Evolutionary conservation across 2,329 filamentous ascomycete genomes (phyloP).

Genomic region (Lasiodiplodia sp.): DNA sequence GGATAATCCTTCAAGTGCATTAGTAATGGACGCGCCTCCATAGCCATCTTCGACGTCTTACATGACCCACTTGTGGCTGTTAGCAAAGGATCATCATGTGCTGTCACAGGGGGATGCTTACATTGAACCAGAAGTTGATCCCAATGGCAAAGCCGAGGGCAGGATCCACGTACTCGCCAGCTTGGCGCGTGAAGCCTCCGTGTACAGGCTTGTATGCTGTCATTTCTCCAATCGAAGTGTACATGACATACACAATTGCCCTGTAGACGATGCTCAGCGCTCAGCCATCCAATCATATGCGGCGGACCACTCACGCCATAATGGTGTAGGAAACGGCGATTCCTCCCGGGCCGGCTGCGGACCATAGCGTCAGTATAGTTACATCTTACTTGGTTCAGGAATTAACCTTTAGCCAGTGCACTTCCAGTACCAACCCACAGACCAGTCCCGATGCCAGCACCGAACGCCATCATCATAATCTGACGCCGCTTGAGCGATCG

Average conservation of each 20-base stretch:
- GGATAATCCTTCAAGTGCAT: neutral
- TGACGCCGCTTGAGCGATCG: slow-evolving; percentile 27
- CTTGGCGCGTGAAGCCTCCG: slow-evolving; percentile 27
- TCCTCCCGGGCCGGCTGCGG: slow-evolving; percentile 25
- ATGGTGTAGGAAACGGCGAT: slow-evolving; percentile 30
- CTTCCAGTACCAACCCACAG: slow-evolving; percentile 29
- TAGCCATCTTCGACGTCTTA: neutral
- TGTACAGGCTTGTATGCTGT: slow-evolving; percentile 27
- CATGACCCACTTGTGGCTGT: slow-evolving; percentile 25
- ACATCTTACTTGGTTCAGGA: neutral
- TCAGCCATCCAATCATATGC: neutral
- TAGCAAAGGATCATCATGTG: neutral
- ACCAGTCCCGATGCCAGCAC: slow-evolving; percentile 28
- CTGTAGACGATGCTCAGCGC: neutral
- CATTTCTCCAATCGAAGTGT: slow-evolving; percentile 28
- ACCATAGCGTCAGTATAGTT: neutral
- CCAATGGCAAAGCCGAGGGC: slow-evolving; percentile 30
- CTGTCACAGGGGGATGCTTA: neutral
- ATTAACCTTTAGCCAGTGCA: slow-evolving; percentile 24
- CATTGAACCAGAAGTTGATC: slow-evolving; percentile 30
- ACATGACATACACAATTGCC: slow-evolving; percentile 28
- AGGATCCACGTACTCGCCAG: slow-evolving; percentile 30
- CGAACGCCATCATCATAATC: slow-evolving; percentile 30
- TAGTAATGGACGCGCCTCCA: neutral
- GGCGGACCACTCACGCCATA: slow-evolving; percentile 18